A percentile compares a stretch with the other conserved stretches of the same genome.
Conservation (phyloP, 2,329 filamentous ascomycete species). For the Pseudogymnoascus sp. region DNA sequence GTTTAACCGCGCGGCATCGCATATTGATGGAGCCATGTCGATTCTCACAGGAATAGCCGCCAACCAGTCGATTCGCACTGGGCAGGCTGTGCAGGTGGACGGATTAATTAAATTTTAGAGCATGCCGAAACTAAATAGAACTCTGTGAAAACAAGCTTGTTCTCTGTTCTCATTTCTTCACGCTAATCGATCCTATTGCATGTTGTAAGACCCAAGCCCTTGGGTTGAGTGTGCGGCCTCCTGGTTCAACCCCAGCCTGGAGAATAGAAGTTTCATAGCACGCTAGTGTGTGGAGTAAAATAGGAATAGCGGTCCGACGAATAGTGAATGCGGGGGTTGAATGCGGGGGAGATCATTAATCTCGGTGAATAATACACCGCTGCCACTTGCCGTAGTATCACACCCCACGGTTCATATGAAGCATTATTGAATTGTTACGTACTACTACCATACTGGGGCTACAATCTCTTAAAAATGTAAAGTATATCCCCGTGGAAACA, state of each 20-base stretch:
- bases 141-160: neutral
- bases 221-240: neutral
- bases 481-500: neutral
- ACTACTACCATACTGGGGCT: neutral
- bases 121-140: neutral
- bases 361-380: neutral
- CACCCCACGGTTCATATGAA: neutral
- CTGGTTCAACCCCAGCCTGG: neutral
- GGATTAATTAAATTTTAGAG: slow-evolving; percentile 22
- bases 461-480: too few relatives aligned
- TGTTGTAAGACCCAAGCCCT: too few relatives aligned
- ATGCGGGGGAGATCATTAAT: neutral
- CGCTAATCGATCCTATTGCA: neutral
- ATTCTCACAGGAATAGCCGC: slow-evolving; percentile 52
- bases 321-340: neutral
- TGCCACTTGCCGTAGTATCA: neutral
- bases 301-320: too few relatives aligned
- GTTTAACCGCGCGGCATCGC: slow-evolving; percentile 46
- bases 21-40: slow-evolving; percentile 49
- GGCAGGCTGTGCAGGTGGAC: slow-evolving; percentile 46
- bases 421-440: neutral
- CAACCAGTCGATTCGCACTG: slow-evolving; percentile 48
- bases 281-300: neutral
- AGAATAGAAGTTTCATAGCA: neutral
- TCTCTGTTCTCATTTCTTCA: neutral